A percentile compares a stretch with the other conserved stretches of the same genome.
Evolutionary conservation across 306 rosid genomes (phyloP).

Genomic region (Pterocarpus macrocarpus): DNA sequence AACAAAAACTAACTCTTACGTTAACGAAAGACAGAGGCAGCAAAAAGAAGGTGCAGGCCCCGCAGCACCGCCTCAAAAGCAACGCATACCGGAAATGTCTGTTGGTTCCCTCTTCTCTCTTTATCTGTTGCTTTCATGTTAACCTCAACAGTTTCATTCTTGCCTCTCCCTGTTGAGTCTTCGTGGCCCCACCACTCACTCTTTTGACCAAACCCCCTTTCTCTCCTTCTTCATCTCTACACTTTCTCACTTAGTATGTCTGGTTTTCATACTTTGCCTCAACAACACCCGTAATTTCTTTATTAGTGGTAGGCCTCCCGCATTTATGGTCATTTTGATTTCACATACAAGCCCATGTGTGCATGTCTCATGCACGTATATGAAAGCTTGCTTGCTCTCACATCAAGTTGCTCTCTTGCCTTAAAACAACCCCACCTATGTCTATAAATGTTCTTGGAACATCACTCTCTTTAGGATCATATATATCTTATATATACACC

Average conservation of each 20-base stretch:
- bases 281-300: constrained; percentile 1
- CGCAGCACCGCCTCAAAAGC: constrained; percentile 67
- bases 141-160: constrained; percentile 49
- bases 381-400: constrained; percentile 30
- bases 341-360: constrained; percentile 47
- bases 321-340: constrained; percentile 41
- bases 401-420: background rate
- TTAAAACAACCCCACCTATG: constrained; percentile 19
- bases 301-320: constrained; percentile 49
- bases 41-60: constrained; percentile 57
- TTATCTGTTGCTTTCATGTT: constrained; percentile 35
- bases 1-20: background rate
- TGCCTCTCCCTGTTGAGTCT: constrained; percentile 51
- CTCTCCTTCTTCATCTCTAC: constrained; percentile 39
- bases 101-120: constrained; percentile 50
- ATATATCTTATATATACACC: background rate
- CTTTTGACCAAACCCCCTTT: constrained; percentile 63
- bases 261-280: constrained; percentile 39
- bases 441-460: constrained; percentile 38
- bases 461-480: constrained; percentile 42
- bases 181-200: constrained; percentile 58
- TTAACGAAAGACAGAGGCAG: constrained; percentile 49
- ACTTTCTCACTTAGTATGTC: constrained; percentile 28
- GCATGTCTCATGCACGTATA: constrained; percentile 57
- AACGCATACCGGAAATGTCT: constrained; percentile 57